Evolutionary conservation across 306 rosid genomes (phyloP), one percentile per base, ranked within the genome.

Genomic region (Lablab purpureus): DNA sequence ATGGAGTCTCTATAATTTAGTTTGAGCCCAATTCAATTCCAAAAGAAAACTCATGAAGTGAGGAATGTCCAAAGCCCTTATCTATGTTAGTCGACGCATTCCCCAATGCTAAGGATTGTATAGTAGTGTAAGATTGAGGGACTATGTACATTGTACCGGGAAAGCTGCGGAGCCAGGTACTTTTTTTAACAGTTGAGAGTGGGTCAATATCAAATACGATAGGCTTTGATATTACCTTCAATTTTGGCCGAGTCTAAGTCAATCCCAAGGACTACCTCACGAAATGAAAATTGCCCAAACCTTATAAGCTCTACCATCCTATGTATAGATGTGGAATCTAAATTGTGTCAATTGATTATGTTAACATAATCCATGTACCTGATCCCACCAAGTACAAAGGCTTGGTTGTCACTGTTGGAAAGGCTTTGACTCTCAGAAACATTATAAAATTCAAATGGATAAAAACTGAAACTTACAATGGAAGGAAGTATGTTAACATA

Each of bases 401-500:
- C 43, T 72, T 72, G 22, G 4, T 68, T 15, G 78, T 22, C 27
- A 54, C 30, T 19, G 67, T 62, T 63, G 18, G 46, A 65, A 52
- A 73, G 52, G 75, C 55, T 22, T n/a, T 41, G 62, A 52, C 59
- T 56, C 32, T 47, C 27, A 65, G 21, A 59, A 76, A 50, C 58
- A 58, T 25, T 22, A 71, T 40, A 73, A 54, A 51, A 18, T 51
- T 51, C 25, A 51, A 13, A 49, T 59, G 80, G 80, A 74, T 72
- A 80, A 45, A 40, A 73, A 71, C 14, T 12, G 74, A 52, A 76
- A 86, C 98, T 92, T 87, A 92, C 98, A 59, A 92, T 84, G 32
- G 96, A 71, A 21, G 99, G 99, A 85, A 95, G 89, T 78, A 92
- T 65, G 23, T 95, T 95, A 67, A 89, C 97, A 64, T 89, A 92